Percentiles rank a stretch among this genome's conserved stretches.
These are phyloP conservation scores for Botryotinia narcissicola DNA, from an alignment of 2,329 filamentous ascomycete species.

Conservation along the genomic window DNA sequence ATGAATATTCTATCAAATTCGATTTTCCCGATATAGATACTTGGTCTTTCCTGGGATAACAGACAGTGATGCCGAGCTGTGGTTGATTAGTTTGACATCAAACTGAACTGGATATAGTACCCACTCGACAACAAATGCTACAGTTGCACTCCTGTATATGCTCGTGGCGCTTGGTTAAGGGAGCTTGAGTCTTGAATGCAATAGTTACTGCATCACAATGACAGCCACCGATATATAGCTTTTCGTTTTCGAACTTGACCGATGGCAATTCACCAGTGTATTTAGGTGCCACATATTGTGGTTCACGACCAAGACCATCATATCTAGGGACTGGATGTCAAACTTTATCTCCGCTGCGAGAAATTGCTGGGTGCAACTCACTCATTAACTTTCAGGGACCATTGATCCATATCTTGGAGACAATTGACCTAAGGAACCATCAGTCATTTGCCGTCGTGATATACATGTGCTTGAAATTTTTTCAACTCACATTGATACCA, in stretches of 20 bases:
- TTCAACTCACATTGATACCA: constrained; percentile 45
- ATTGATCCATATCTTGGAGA: constrained; percentile 28
- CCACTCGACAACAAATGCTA: constrained; percentile 26
- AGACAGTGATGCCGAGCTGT: constrained; percentile 22
- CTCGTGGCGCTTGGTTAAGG: constrained; percentile 7
- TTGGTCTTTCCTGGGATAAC: constrained; percentile 20
- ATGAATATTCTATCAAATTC: constrained; percentile 21
- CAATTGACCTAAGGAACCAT: constrained; percentile 22
- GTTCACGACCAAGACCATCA: constrained; percentile 26
- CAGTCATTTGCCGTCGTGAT: not conserved
- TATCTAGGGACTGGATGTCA: constrained; percentile 15
- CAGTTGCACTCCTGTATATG: constrained; percentile 29
- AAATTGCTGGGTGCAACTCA: not conserved
- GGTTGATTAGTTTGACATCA: not conserved
- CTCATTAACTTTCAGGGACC: constrained; percentile 22
- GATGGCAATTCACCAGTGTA: constrained; percentile 24
- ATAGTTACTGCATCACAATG: constrained; percentile 32
- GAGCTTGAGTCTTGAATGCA: constrained; percentile 26
- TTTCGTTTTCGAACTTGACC: constrained; percentile 24
- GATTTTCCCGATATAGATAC: constrained; percentile 12
- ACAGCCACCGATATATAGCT: constrained; percentile 30
- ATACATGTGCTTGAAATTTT: too few relatives aligned
- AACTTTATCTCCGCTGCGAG: not conserved
- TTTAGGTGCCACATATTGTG: constrained; percentile 21
- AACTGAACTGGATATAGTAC: too few relatives aligned